Evolutionary conservation across 2,329 filamentous ascomycete species (phyloP).

Genomic region (Herpotrichia juniperi): DNA sequence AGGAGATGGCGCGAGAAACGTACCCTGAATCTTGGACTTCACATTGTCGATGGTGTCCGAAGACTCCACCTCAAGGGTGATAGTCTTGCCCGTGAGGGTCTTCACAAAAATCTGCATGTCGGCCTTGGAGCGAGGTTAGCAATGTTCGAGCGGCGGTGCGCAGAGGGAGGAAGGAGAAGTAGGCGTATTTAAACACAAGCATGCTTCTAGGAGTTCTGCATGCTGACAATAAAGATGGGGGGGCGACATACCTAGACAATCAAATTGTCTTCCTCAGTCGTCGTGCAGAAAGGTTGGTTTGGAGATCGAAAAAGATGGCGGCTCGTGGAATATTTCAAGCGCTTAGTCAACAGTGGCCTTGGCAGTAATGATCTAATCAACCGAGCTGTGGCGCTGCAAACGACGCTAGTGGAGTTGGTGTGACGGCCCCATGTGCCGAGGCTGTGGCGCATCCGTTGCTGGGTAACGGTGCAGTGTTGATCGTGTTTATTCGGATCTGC

Average conservation of each 20-base stretch:
- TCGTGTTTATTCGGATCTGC: slow-evolving; percentile 33
- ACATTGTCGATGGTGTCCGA: slow-evolving; percentile 99
- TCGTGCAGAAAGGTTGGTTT: slow-evolving; percentile 43
- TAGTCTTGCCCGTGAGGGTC: slow-evolving; percentile 96
- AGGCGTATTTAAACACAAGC: neutral
- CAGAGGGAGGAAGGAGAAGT: slow-evolving; percentile 3
- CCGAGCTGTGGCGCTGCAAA: slow-evolving; percentile 6
- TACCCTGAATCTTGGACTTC: slow-evolving; percentile 91
- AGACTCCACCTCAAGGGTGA: slow-evolving; percentile 99
- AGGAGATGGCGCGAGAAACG: slow-evolving; percentile 21
- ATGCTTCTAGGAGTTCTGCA: neutral
- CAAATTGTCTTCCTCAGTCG: slow-evolving; percentile 66
- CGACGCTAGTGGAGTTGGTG: neutral
- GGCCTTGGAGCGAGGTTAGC: slow-evolving; percentile 37
- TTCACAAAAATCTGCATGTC: slow-evolving; percentile 62
- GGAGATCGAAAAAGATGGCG: slow-evolving; percentile 17
- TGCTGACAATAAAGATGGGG: neutral
- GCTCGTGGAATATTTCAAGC: slow-evolving; percentile 10
- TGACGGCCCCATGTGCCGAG: neutral
- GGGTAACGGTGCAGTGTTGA: slow-evolving; percentile 23
- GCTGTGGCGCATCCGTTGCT: slow-evolving; percentile 28
- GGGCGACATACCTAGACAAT: slow-evolving; percentile 60
- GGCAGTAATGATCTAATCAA: slow-evolving; percentile 12
- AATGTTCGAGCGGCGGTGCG: slow-evolving; percentile 1
- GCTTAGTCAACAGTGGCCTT: slow-evolving; percentile 28